Conservation (phyloP, 2,329 filamentous ascomycete genomes). For the Ascochyta fabae region DNA sequence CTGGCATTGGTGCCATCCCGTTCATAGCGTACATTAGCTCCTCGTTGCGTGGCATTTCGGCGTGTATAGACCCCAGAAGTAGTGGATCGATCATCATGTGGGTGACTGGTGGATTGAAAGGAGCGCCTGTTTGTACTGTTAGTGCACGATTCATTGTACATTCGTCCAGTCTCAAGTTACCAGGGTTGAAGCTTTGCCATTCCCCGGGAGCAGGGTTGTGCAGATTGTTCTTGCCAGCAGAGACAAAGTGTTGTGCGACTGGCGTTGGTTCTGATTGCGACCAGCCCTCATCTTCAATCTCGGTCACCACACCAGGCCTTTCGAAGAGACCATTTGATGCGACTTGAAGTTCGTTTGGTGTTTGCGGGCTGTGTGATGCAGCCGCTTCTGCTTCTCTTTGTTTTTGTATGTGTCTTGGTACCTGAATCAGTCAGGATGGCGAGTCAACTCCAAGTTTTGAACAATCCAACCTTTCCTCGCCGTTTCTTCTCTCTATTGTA, state of each 20-base stretch:
- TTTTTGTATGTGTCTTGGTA: constrained; percentile 48
- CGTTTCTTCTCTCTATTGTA: constrained; percentile 93
- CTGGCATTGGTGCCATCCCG: constrained; percentile 44
- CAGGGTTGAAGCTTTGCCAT: constrained; percentile 41
- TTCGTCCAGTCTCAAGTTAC: constrained; percentile 22
- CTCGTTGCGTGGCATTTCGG: constrained; percentile 41
- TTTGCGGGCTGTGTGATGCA: constrained; percentile 34
- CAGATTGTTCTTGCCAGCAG: constrained; percentile 30
- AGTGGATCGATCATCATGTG: constrained; percentile 49
- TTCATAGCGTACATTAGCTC: constrained; percentile 48
- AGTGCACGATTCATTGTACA: not conserved
- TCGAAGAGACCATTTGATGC: constrained; percentile 36
- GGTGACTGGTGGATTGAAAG: constrained; percentile 40
- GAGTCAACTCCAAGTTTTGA: not conserved
- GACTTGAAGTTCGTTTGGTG: constrained; percentile 36
- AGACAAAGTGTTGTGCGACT: constrained; percentile 42
- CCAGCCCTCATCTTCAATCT: constrained; percentile 48
- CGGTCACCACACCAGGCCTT: constrained; percentile 33
- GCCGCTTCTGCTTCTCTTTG: constrained; percentile 45
- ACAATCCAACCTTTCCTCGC: constrained; percentile 74
- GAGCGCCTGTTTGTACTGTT: constrained; percentile 24
- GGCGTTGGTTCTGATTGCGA: constrained; percentile 45
- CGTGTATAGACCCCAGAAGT: constrained; percentile 44
- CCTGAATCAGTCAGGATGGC: constrained; percentile 31
- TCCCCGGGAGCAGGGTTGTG: constrained; percentile 35